These are phyloP conservation scores for Fusarium succisae DNA, from an alignment of 2,329 filamentous ascomycete species.

Conservation along the genomic window DNA sequence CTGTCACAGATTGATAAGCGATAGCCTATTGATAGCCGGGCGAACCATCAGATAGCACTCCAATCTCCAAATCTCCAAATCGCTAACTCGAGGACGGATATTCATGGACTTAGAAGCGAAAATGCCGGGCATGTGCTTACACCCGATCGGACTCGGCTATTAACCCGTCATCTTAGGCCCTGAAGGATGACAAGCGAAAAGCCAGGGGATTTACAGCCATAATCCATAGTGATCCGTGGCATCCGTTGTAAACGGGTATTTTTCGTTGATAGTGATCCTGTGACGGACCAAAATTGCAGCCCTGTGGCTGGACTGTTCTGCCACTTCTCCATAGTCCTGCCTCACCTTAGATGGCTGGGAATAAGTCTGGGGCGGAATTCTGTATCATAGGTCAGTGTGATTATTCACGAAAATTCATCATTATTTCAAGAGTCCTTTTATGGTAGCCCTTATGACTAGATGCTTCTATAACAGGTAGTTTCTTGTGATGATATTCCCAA, in stretches of 20 bases:
- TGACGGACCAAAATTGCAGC: constrained; percentile 42
- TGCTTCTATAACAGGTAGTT: neutral
- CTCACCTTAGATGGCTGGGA: neutral
- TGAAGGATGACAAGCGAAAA: constrained; percentile 16
- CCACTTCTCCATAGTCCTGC: neutral
- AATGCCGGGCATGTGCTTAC: constrained; percentile 34
- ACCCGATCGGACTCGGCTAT: constrained; percentile 41
- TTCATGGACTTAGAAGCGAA: constrained; percentile 28
- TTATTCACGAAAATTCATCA: neutral
- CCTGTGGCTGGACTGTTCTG: constrained; percentile 25
- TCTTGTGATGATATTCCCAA: neutral
- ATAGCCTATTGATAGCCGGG: constrained; percentile 6
- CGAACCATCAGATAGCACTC: constrained; percentile 2
- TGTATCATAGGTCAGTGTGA: neutral
- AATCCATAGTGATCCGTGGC: constrained; percentile 35
- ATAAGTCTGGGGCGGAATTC: neutral
- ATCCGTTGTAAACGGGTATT: constrained; percentile 44
- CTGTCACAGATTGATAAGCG: constrained; percentile 15
- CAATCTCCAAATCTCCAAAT: constrained; percentile 23
- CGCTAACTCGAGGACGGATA: neutral
- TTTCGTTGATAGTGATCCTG: constrained; percentile 41
- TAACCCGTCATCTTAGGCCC: neutral
- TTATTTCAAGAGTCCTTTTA: neutral
- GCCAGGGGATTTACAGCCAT: constrained; percentile 36
- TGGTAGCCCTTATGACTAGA: neutral